These are phyloP conservation scores for Trichoderma oligosporum DNA, from an alignment of 2,329 filamentous ascomycete genomes.

Conservation along the genomic window DNA sequence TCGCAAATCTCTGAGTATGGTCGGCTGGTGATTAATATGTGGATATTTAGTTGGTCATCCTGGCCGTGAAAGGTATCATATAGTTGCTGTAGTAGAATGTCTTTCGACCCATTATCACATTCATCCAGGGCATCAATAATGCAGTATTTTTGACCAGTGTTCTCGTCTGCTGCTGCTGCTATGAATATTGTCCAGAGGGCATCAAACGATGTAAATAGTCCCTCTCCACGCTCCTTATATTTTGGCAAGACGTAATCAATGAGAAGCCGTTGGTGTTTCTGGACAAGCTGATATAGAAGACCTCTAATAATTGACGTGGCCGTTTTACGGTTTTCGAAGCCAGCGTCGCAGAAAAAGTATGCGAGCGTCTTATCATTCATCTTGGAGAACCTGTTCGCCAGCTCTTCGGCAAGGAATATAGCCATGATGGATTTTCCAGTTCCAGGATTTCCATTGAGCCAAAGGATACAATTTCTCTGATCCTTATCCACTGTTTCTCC, in stretches of 20 bases:
- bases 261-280: not conserved
- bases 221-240: not conserved
- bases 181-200: not conserved
- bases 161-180: not conserved
- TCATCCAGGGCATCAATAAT: not conserved
- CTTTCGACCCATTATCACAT: not conserved
- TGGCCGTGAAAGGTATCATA: conserved; percentile 17
- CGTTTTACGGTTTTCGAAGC: conserved; percentile 24
- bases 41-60: conserved; percentile 10
- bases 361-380: conserved; percentile 20
- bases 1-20: conserved; percentile 21
- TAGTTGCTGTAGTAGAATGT: conserved; percentile 20
- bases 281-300: conserved; percentile 20
- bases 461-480: not conserved
- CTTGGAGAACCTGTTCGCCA: conserved; percentile 19
- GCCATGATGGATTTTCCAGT: not conserved
- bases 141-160: not conserved
- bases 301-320: conserved; percentile 26
- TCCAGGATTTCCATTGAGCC: not conserved
- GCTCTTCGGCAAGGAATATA: conserved; percentile 19
- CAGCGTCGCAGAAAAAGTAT: conserved; percentile 28
- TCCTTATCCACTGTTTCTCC: not conserved
- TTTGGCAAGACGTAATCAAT: not conserved
- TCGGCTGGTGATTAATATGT: conserved; percentile 24
- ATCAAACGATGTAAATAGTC: not conserved